phyloP scores from a whole-genome alignment of 2,329 filamentous ascomycete genomes.

The Neopestalotiopsis sp. region DNA sequence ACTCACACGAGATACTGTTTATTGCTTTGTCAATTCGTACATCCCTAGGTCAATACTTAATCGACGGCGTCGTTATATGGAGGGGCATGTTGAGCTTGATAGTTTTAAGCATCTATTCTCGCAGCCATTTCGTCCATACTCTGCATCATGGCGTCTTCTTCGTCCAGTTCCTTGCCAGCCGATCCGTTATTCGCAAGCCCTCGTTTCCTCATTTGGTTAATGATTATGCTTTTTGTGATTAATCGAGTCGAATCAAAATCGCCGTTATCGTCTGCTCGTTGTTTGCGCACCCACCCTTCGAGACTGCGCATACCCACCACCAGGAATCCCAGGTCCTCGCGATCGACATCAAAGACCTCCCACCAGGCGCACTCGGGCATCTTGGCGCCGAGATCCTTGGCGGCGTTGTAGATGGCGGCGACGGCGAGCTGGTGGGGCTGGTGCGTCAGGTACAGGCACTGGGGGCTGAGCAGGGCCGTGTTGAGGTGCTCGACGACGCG shows the following conservation, averaged over 20 bases:
- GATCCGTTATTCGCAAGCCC: conserved; percentile 41
- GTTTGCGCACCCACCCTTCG: conserved; percentile 66
- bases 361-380: conserved; percentile 91
- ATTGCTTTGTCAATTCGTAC: not conserved
- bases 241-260: conserved; percentile 52
- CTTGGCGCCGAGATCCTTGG: conserved; percentile 76
- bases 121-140: conserved; percentile 21
- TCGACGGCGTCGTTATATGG: not conserved
- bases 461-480: conserved; percentile 82
- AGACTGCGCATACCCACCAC: conserved; percentile 86
- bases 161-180: conserved; percentile 13
- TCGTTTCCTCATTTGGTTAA: conserved; percentile 63
- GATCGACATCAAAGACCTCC: conserved; percentile 96
- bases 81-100: not conserved
- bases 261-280: conserved; percentile 63
- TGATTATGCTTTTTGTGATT: conserved; percentile 62
- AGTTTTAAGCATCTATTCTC: conserved; percentile 12
- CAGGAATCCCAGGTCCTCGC: conserved; percentile 92
- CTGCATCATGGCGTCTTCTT: conserved; percentile 22
- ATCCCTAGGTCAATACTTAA: not conserved
- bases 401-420: conserved; percentile 89
- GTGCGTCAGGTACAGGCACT: conserved; percentile 89
- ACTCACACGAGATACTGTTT: too few species aligned
- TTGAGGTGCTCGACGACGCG: conserved; percentile 83
- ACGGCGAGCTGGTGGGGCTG: conserved; percentile 87